Conservation (phyloP, 441 rosid species). For the Rhodomyrtus psidioides region DNA sequence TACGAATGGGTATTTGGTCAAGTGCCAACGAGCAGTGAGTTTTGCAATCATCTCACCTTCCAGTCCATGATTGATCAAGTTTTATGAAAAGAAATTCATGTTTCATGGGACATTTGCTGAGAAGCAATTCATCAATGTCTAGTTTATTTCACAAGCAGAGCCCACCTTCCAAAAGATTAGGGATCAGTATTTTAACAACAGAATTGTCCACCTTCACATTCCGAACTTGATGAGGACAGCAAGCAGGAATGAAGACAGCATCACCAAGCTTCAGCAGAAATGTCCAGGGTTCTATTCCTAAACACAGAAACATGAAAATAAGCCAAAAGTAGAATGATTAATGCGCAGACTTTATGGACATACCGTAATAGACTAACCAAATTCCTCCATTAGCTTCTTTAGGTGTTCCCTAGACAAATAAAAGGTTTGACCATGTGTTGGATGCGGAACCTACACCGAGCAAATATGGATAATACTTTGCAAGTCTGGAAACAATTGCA, state of each 20-base stretch:
- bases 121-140: background rate
- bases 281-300: conserved; percentile 92
- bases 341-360: background rate
- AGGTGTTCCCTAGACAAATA: conserved; percentile 56
- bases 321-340: background rate
- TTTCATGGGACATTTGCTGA: too few species aligned
- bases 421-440: conserved; percentile 74
- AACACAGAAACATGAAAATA: background rate
- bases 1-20: too few species aligned
- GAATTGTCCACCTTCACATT: conserved; percentile 57
- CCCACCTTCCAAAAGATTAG: background rate
- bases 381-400: too few species aligned
- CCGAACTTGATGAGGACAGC: conserved; percentile 96
- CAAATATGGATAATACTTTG: background rate
- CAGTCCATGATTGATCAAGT: too few species aligned
- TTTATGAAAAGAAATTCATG: too few species aligned
- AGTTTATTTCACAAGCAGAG: background rate
- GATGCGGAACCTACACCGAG: conserved; percentile 51
- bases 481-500: background rate
- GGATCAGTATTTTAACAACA: background rate
- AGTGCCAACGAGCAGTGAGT: too few species aligned
- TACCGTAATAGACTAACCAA: background rate
- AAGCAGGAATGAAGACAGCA: conserved; percentile 87
- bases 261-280: conserved; percentile 85
- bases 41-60: too few species aligned